Conservation (phyloP, 495 filamentous ascomycete genomes). For the Podospora anserina region DNA sequence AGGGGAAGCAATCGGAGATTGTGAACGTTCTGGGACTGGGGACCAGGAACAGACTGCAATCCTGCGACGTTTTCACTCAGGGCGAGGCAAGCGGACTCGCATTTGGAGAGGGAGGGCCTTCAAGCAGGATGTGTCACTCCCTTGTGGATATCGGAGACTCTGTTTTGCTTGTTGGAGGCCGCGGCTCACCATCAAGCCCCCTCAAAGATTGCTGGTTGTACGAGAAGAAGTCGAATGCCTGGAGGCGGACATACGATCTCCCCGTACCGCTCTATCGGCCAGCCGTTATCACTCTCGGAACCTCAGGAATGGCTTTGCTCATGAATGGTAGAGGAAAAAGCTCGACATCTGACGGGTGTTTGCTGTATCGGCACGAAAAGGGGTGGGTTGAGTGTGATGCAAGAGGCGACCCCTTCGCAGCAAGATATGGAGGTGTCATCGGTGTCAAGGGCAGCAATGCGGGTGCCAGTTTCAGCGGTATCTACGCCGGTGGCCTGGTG, state of each 20-base stretch:
- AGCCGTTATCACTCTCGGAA: constrained; percentile 55
- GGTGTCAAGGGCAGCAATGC: constrained; percentile 20
- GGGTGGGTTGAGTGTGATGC: constrained; percentile 47
- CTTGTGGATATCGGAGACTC: constrained; percentile 56
- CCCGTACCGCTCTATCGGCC: constrained; percentile 70
- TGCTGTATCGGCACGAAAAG: constrained; percentile 56
- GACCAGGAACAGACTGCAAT: constrained; percentile 54
- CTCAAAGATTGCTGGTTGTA: constrained; percentile 71
- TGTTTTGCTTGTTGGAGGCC: constrained; percentile 71
- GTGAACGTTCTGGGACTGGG: constrained; percentile 60
- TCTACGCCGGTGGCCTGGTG: constrained; percentile 66
- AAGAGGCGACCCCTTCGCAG: constrained; percentile 34
- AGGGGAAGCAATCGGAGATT: constrained; percentile 24
- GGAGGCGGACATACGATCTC: constrained; percentile 61
- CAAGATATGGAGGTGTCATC: constrained; percentile 61
- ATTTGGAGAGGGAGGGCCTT: constrained; percentile 37
- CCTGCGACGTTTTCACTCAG: constrained; percentile 56
- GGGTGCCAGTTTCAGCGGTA: constrained; percentile 42
- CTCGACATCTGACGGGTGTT: constrained; percentile 55
- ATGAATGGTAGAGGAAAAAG: constrained; percentile 24
- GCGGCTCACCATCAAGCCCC: constrained; percentile 66
- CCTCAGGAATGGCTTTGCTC: constrained; percentile 46
- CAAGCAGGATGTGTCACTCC: constrained; percentile 72
- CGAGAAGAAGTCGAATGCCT: constrained; percentile 46
- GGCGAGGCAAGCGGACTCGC: constrained; percentile 23